Conservation (phyloP, 2,329 filamentous ascomycete species). For the Chaetothyriales sp. region DNA sequence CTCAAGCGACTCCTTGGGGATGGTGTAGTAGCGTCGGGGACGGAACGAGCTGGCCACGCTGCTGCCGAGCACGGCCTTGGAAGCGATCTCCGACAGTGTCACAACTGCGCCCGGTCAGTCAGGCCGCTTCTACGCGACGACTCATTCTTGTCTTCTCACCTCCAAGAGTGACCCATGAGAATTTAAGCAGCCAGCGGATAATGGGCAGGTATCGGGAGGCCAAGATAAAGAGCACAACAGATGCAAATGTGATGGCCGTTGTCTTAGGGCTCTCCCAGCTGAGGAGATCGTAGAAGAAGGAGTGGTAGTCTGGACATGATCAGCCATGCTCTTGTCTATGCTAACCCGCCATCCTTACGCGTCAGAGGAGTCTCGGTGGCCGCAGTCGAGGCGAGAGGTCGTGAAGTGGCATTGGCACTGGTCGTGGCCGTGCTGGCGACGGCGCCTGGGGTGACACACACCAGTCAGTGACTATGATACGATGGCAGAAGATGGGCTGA, state of each 20-base stretch:
- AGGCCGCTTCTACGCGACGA: slow-evolving; percentile 1
- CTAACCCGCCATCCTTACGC: slow-evolving; percentile 27
- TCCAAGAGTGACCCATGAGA: slow-evolving; percentile 43
- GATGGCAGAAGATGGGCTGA: background rate
- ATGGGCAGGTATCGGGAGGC: slow-evolving; percentile 48
- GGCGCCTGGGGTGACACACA: slow-evolving; percentile 29
- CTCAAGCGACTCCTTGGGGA: slow-evolving; percentile 49
- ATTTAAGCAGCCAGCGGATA: slow-evolving; percentile 46
- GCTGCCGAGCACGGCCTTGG: slow-evolving; percentile 40
- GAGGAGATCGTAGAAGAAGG: slow-evolving; percentile 49
- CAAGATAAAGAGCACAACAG: slow-evolving; percentile 44
- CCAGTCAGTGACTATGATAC: slow-evolving; percentile 1
- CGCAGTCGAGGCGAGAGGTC: slow-evolving; percentile 39
- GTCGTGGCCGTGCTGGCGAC: slow-evolving; percentile 42
- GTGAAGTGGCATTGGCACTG: slow-evolving; percentile 40
- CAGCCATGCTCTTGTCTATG: slow-evolving; percentile 1
- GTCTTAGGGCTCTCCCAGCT: slow-evolving; percentile 54
- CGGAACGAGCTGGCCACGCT: slow-evolving; percentile 47
- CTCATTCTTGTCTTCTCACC: slow-evolving; percentile 30
- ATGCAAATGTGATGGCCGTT: slow-evolving; percentile 44
- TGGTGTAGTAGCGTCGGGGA: slow-evolving; percentile 49
- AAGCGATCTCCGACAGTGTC: slow-evolving; percentile 42
- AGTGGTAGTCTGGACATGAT: slow-evolving; percentile 43
- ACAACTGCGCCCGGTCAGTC: slow-evolving; percentile 22
- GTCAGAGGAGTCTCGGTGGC: slow-evolving; percentile 48